Evolutionary conservation across 169 alveolate species (phyloP).

Genomic region (Eimeria falciformis): DNA sequence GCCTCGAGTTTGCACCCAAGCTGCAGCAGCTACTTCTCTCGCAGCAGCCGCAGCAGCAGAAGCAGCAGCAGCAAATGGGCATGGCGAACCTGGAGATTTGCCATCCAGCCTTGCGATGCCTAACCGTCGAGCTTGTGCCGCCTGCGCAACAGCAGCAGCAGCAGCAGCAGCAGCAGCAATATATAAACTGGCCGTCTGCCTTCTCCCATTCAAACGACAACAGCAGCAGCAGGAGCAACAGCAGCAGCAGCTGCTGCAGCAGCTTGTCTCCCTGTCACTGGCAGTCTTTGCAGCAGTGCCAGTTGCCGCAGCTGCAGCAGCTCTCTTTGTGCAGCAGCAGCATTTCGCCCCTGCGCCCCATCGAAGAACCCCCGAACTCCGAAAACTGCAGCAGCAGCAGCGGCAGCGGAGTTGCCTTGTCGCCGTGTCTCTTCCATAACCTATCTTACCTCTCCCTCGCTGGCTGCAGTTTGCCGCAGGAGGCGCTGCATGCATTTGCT

Average conservation of each 20-base stretch:
- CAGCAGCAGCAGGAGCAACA: slow-evolving; percentile 5
- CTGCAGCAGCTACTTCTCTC: slow-evolving; percentile 41
- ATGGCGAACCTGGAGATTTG: not conserved
- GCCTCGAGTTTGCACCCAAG: slow-evolving; percentile 6
- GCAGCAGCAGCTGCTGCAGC: slow-evolving; percentile 35
- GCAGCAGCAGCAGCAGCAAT: slow-evolving; percentile 35
- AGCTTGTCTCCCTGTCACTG: not conserved
- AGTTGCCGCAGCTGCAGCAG: not conserved
- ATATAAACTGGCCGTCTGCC: not conserved
- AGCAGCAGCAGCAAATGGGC: not conserved
- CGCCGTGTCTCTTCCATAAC: not conserved
- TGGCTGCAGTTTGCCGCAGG: not conserved
- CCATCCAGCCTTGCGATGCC: not conserved
- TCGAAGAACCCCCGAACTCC: not conserved
- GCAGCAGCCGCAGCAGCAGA: not conserved
- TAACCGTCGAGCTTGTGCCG: not conserved
- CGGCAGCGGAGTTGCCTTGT: not conserved
- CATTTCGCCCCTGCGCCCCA: not conserved
- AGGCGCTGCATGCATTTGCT: slow-evolving; percentile 27
- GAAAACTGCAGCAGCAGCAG: slow-evolving; percentile 44
- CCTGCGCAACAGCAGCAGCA: slow-evolving; percentile 41
- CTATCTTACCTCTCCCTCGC: not conserved
- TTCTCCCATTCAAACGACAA: not conserved
- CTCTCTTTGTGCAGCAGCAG: not conserved
- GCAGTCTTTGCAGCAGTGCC: not conserved